These are phyloP conservation scores for Pseudohalonectria lignicola DNA, from an alignment of 2,329 filamentous ascomycete genomes.

Conservation along the genomic window DNA sequence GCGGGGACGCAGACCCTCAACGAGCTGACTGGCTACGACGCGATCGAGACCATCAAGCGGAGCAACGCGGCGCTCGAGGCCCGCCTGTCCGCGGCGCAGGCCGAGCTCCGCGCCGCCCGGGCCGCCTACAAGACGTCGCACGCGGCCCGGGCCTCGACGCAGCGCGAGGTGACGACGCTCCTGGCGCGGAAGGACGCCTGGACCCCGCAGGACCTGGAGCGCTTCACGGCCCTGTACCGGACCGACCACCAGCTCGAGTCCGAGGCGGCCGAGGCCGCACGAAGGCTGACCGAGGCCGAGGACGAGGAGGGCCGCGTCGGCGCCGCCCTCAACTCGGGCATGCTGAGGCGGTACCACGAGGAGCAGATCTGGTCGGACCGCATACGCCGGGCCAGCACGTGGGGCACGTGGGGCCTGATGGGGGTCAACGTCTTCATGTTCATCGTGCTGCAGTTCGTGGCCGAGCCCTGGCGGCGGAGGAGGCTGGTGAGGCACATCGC, in stretches of 20 bases:
- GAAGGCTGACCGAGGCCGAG: conserved; percentile 65
- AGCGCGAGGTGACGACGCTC: conserved; percentile 90
- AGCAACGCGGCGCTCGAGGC: conserved; percentile 61
- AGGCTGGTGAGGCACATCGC: conserved; percentile 76
- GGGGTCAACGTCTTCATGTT: conserved; percentile 89
- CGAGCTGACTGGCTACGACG: conserved; percentile 85
- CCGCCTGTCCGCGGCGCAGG: conserved; percentile 47
- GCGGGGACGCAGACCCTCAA: conserved; percentile 82
- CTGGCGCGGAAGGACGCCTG: conserved; percentile 91
- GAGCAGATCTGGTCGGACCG: conserved; percentile 99
- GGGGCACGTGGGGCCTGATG: conserved; percentile 98
- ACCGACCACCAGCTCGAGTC: conserved; percentile 90
- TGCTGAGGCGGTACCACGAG: conserved; percentile 89
- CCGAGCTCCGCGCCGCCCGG: conserved; percentile 59
- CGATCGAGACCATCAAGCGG: conserved; percentile 75
- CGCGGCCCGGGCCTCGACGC: conserved; percentile 70
- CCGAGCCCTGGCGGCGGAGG: conserved; percentile 83
- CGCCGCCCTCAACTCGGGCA: conserved; percentile 66
- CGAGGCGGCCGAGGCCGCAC: conserved; percentile 61
- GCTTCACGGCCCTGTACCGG: conserved; percentile 87
- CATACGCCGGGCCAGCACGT: conserved; percentile 90
- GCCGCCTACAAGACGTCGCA: conserved; percentile 74
- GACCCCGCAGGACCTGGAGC: conserved; percentile 77
- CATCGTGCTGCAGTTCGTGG: conserved; percentile 72
- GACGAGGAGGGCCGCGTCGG: conserved; percentile 67